These are phyloP conservation scores for Penicillium antarcticum DNA, from an alignment of 495 filamentous ascomycete species.

Conservation along the genomic window DNA sequence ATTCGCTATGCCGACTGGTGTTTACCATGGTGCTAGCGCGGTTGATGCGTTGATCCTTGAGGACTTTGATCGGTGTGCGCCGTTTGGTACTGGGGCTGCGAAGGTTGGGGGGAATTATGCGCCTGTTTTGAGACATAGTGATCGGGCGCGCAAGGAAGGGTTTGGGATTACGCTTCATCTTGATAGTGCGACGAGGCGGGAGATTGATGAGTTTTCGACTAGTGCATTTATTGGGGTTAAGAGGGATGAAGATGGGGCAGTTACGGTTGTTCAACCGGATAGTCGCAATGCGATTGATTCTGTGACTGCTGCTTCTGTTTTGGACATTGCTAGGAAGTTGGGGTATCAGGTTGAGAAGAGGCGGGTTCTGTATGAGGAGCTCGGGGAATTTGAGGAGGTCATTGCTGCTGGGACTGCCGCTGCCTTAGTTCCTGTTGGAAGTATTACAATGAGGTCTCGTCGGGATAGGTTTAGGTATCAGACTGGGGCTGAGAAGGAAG, in stretches of 20 bases:
- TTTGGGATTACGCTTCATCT: slow-evolving; percentile 86
- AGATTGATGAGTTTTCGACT: slow-evolving; percentile 89
- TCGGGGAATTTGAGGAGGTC: slow-evolving; percentile 74
- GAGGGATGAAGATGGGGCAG: slow-evolving; percentile 41
- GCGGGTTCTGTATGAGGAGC: slow-evolving; percentile 61
- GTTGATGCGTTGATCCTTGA: slow-evolving; percentile 75
- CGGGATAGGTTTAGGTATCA: slow-evolving; percentile 67
- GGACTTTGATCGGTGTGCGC: slow-evolving; percentile 57
- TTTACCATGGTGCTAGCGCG: slow-evolving; percentile 82
- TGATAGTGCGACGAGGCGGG: slow-evolving; percentile 72
- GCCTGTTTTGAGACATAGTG: slow-evolving; percentile 75
- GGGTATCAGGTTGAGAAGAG: slow-evolving; percentile 67
- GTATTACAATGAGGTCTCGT: slow-evolving; percentile 68
- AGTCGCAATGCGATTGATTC: slow-evolving; percentile 78
- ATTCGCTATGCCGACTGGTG: slow-evolving; percentile 80
- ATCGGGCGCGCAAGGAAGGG: slow-evolving; percentile 65
- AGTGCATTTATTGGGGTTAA: slow-evolving; percentile 77
- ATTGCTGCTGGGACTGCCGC: slow-evolving; percentile 92
- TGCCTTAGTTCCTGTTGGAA: slow-evolving; percentile 83
- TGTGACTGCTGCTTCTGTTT: slow-evolving; percentile 70
- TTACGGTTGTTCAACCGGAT: slow-evolving; percentile 75
- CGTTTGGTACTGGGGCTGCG: slow-evolving; percentile 49
- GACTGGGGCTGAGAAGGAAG: slow-evolving; percentile 60
- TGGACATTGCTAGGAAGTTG: slow-evolving; percentile 61
- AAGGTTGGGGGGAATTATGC: slow-evolving; percentile 63